phyloP scores from a whole-genome alignment of 148 eudicot genomes.

The Rhododendron ferrugineum region DNA sequence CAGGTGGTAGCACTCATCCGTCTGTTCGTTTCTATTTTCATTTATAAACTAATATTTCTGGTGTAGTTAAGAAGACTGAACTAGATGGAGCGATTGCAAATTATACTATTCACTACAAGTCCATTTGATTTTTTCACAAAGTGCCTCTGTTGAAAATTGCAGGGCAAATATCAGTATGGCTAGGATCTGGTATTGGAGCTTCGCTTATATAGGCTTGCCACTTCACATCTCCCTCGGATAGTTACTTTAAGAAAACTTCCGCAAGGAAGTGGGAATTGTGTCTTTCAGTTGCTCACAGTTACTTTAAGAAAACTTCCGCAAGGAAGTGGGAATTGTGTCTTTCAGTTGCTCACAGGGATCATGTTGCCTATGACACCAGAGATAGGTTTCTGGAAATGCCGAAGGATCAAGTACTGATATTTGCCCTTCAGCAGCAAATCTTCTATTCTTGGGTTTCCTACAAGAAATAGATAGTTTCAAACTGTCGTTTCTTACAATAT shows the following conservation, averaged over 20 bases:
- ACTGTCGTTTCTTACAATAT: not conserved
- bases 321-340: not conserved
- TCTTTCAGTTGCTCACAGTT: slow-evolving; percentile 1
- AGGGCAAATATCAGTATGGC: not conserved
- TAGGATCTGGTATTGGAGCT: not conserved
- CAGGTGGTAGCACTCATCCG: not conserved
- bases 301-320: not conserved
- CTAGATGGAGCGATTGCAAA: not conserved
- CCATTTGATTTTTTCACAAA: not conserved
- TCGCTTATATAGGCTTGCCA: not conserved
- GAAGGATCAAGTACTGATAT: not conserved
- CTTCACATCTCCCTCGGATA: not conserved
- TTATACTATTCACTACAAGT: not conserved
- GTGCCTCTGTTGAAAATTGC: not conserved
- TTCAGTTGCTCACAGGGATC: not conserved
- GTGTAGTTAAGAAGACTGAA: not conserved
- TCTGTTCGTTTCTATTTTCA: not conserved
- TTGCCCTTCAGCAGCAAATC: not conserved
- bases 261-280: not conserved
- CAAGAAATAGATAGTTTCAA: not conserved
- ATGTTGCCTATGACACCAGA: not conserved
- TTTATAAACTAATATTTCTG: not conserved
- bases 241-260: not conserved
- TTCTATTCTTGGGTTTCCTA: not conserved
- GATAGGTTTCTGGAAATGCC: not conserved